phyloP scores from a whole-genome alignment of 768 basidiomycete species.

The Macrolepiota albuminosa region DNA sequence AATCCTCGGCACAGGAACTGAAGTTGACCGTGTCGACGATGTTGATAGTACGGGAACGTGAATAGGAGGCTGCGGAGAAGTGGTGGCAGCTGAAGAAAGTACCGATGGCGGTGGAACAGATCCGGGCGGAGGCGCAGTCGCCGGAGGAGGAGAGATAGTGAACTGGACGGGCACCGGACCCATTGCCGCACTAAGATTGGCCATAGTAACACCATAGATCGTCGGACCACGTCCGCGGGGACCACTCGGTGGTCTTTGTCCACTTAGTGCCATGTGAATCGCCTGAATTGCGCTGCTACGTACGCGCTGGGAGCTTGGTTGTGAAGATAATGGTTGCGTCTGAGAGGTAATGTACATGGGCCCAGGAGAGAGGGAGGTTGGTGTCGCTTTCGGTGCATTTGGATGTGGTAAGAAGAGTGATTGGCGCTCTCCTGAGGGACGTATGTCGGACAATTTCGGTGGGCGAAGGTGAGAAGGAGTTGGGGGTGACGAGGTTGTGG shows the following conservation, averaged over 20 bases:
- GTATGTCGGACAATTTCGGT: constrained; percentile 24
- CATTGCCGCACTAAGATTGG: constrained; percentile 42
- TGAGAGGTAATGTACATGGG: constrained; percentile 38
- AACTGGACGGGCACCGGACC: constrained; percentile 63
- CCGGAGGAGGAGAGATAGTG: constrained; percentile 43
- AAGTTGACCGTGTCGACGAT: background rate
- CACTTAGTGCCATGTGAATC: constrained; percentile 25
- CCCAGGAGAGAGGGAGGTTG: constrained; percentile 34
- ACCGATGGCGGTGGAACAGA: constrained; percentile 3
- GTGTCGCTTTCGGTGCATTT: constrained; percentile 37
- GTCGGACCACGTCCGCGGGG: constrained; percentile 35
- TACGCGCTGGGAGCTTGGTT: constrained; percentile 6
- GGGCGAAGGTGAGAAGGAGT: constrained; percentile 18
- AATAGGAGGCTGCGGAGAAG: background rate
- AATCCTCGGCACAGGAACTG: constrained; percentile 1
- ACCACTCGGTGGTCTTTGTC: constrained; percentile 1
- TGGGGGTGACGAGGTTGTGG: constrained; percentile 8
- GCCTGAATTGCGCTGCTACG: constrained; percentile 17
- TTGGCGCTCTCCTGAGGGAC: constrained; percentile 27
- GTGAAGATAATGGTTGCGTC: constrained; percentile 11
- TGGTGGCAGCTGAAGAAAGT: constrained; percentile 1
- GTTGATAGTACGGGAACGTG: background rate
- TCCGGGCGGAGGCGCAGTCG: constrained; percentile 15
- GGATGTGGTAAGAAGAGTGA: constrained; percentile 43
- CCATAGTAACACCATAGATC: constrained; percentile 54